Percentiles rank a stretch among this genome's conserved stretches.
These are phyloP conservation scores for Dalbergia cultrata DNA, from an alignment of 306 rosid species.

Conservation along the genomic window DNA sequence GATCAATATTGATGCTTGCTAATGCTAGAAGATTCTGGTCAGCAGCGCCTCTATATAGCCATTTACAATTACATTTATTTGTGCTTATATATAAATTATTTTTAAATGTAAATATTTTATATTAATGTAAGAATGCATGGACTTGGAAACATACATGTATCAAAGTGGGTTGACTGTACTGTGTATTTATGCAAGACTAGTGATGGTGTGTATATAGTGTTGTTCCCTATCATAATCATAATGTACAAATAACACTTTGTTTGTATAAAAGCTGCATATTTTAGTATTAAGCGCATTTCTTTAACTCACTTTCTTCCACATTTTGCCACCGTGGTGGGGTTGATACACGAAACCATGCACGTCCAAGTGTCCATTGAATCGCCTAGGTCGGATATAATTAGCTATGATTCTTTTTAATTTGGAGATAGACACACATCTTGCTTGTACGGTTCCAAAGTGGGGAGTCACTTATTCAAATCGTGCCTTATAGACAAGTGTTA, in stretches of 20 bases:
- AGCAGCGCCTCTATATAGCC: constrained; percentile 36
- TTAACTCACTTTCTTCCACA: background rate
- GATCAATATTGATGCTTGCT: constrained; percentile 39
- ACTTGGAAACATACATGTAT: too few relatives aligned
- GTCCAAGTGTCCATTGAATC: constrained; percentile 10
- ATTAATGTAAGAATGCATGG: too few relatives aligned
- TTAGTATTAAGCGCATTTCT: background rate
- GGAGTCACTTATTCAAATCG: constrained; percentile 48
- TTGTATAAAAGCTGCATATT: too few relatives aligned
- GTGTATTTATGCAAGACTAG: too few relatives aligned
- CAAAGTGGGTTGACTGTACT: too few relatives aligned
- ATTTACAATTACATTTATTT: constrained; percentile 16
- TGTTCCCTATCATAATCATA: too few relatives aligned
- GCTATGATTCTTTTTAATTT: constrained; percentile 42
- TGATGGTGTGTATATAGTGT: too few relatives aligned
- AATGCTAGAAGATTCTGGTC: constrained; percentile 35
- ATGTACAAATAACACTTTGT: too few relatives aligned
- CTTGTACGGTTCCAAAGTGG: constrained; percentile 57
- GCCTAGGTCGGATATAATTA: constrained; percentile 34
- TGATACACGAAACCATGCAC: constrained; percentile 8
- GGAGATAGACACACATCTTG: constrained; percentile 51
- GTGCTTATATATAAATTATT: background rate
- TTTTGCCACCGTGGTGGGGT: constrained; percentile 43
- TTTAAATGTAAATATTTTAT: too few relatives aligned
- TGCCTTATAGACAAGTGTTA: constrained; percentile 53